Evolutionary conservation across 345 rosid genomes (phyloP).

Genomic region (Limnanthes douglasii): DNA sequence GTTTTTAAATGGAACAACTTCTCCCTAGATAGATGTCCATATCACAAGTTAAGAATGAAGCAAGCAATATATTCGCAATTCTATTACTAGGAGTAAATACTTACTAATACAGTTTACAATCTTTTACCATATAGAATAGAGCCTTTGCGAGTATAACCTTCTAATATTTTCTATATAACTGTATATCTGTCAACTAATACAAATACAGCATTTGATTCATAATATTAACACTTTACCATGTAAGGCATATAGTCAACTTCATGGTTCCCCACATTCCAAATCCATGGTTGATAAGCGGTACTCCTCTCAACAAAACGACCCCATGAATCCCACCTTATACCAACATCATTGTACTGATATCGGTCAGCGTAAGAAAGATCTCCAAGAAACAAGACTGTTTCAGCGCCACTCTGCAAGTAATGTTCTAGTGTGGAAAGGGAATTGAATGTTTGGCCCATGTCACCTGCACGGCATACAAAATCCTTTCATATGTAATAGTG

Average conservation of each 20-base stretch:
- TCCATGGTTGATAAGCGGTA: slow-evolving; percentile 93
- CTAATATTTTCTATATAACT: no score
- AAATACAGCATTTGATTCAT: no score
- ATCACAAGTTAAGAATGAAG: slow-evolving; percentile 5
- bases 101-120: not conserved
- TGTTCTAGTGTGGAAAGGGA: slow-evolving; percentile 85
- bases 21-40: slow-evolving; percentile 32
- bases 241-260: slow-evolving; percentile 83
- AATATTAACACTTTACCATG: slow-evolving; percentile 42
- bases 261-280: slow-evolving; percentile 93
- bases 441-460: slow-evolving; percentile 91
- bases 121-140: no score
- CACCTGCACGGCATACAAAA: no score
- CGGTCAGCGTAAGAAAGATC: slow-evolving; percentile 97
- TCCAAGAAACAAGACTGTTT: slow-evolving; percentile 73
- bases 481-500: no score
- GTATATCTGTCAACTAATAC: no score
- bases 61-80: not conserved
- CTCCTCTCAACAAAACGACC: slow-evolving; percentile 76
- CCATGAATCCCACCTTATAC: slow-evolving; percentile 88
- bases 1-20: slow-evolving; percentile 66
- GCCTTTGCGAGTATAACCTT: no score
- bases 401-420: slow-evolving; percentile 73
- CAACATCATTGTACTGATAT: slow-evolving; percentile 63
- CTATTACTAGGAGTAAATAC: not conserved